Evolutionary conservation across 176 grass and related monocot genomes (phyloP), one percentile per base, ranked within the genome.

Genomic region (Phragmites australis): DNA sequence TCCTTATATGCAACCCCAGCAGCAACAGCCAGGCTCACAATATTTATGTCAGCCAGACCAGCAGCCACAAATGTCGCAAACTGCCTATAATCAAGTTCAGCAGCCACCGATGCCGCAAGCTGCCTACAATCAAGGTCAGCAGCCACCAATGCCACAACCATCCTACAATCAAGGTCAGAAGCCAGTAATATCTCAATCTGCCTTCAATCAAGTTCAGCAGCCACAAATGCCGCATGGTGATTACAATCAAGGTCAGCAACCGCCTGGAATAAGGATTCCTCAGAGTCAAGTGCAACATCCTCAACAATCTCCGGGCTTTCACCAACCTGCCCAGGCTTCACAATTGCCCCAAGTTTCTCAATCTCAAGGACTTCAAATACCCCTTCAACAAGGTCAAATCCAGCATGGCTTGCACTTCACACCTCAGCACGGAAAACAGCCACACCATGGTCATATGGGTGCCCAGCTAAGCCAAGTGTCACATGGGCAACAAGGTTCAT

Each of bases 221-320:
- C 88, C 82, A 39, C 92, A 91, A 42, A 65, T 68, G 61, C 59
- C 59, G 6, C 88, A 80, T 30, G 48, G 67, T 81, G 37, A 82
- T n/a, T 90, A 88, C 66, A 82, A 88, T 64, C 84, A 81, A 83
- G 84, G 81, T 47, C 89, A 89, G 73, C 88, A 89, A 45, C 68
- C 46, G 7, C 90, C 76, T 16, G 83, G 78, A 59, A 71, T 85
- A n/a, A 78, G 62, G 48, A 76, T 53, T 39, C 86, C 87, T 31
- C 92, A 72, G 54, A 79, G 41, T 85, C 90, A 90, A 49, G 48
- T 82, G 29, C 87, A 85, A 49, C 89, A 90, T 15, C 32, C 69
- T 66, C 86, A 87, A 39, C 84, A 94, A 68, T 73, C 84, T 37
- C 61, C 47, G 0, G 43, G 41, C 30, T 81, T 90, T 69, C 62